These are phyloP conservation scores for Gentiana straminea DNA, from an alignment of 257 asterid species.

Conservation along the genomic window DNA sequence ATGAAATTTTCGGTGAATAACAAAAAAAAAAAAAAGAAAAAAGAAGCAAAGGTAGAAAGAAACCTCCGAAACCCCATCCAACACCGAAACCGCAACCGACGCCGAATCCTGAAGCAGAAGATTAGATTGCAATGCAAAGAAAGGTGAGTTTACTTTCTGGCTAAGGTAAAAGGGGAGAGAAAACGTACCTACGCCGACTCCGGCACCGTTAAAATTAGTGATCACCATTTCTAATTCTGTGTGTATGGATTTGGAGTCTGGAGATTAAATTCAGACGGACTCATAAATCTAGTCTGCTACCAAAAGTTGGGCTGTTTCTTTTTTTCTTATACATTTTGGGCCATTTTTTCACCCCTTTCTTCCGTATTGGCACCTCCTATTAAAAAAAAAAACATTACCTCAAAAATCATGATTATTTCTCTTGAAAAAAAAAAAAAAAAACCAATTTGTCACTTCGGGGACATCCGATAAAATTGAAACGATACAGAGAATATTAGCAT, in stretches of 20 bases:
- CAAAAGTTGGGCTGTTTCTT: too few relatives aligned
- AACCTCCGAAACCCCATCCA: slow-evolving; percentile 96
- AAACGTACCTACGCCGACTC: slow-evolving; percentile 62
- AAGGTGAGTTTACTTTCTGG: neutral
- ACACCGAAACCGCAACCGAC: slow-evolving; percentile 85
- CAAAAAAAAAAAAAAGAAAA: neutral
- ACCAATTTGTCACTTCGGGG: slow-evolving; percentile 30
- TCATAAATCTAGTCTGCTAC: too few relatives aligned
- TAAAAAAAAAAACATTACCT: too few relatives aligned
- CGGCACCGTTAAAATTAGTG: slow-evolving; percentile 59
- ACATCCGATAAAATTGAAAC: slow-evolving; percentile 70
- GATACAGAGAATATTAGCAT: slow-evolving; percentile 82
- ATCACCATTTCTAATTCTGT: slow-evolving; percentile 30
- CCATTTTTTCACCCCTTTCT: too few relatives aligned
- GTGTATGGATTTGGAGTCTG: too few relatives aligned
- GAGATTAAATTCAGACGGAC: too few relatives aligned
- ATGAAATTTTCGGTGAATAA: neutral
- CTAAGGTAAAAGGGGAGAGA: neutral
- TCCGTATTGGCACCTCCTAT: too few relatives aligned
- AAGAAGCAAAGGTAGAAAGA: slow-evolving; percentile 7
- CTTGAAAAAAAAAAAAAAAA: too few relatives aligned
- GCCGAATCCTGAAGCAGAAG: slow-evolving; percentile 52
- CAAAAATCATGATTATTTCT: too few relatives aligned
- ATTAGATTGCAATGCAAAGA: neutral
- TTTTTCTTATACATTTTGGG: too few relatives aligned